Evolutionary conservation across 257 asterid genomes (phyloP).

Genomic region (Echites panduratus): DNA sequence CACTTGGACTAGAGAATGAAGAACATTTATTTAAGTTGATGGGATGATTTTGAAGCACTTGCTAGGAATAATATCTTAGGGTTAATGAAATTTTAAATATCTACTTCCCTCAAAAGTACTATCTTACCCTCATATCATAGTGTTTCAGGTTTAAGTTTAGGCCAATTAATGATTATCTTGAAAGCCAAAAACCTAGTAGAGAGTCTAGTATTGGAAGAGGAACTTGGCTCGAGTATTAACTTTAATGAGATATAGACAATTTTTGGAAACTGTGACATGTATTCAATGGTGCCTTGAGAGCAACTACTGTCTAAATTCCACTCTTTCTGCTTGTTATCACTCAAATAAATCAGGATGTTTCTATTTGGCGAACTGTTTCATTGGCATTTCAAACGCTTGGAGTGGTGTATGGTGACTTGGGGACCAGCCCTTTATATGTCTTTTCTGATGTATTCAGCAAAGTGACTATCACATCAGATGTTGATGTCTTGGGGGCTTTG

Average conservation of each 20-base stretch:
- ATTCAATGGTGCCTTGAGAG: not conserved
- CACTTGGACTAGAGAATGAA: not conserved
- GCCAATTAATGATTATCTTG: not conserved
- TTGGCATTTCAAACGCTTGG: conserved; percentile 96
- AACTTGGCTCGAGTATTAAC: not conserved
- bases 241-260: not conserved
- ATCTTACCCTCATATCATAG: not conserved
- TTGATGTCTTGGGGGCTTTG: conserved; percentile 79
- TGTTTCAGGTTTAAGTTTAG: not conserved
- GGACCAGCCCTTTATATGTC: conserved; percentile 88
- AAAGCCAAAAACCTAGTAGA: not conserved
- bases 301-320: not conserved
- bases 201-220: not conserved
- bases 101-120: not conserved
- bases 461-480: conserved; percentile 74
- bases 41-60: not conserved
- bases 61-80: not conserved
- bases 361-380: conserved; percentile 60
- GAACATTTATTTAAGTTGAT: not conserved
- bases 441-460: conserved; percentile 86
- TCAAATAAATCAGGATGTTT: conserved; percentile 44
- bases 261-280: not conserved
- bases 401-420: conserved; percentile 97
- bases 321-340: not conserved
- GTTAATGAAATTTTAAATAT: not conserved